Evolutionary conservation across 352 stramenopile species (phyloP).

Genomic region (Globisporangium iwayamae): DNA sequence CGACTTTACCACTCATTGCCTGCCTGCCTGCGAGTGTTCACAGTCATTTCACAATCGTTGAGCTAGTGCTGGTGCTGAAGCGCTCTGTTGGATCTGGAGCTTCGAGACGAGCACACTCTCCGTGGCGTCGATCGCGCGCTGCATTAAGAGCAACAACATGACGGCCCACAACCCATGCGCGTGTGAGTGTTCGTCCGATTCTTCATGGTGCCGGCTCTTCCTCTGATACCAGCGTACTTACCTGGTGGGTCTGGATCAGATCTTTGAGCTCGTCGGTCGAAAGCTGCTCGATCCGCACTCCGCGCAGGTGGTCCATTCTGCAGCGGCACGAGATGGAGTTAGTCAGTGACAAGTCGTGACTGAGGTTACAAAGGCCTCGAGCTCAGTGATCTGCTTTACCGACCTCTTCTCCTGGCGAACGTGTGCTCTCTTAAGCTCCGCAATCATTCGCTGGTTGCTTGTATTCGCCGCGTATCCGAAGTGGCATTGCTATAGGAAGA

Average conservation of each 20-base stretch:
- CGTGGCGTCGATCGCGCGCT: constrained; percentile 50
- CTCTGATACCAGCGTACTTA: constrained; percentile 6
- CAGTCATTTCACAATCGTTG: neutral
- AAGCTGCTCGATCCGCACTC: constrained; percentile 31
- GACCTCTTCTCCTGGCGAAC: constrained; percentile 22
- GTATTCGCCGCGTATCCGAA: constrained; percentile 20
- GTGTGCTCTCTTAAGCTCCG: constrained; percentile 9
- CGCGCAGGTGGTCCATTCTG: constrained; percentile 45
- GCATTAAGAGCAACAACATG: neutral
- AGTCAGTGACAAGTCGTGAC: too few species aligned
- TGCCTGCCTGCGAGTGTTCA: neutral
- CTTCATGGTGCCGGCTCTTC: too few species aligned
- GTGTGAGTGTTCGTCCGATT: too few species aligned
- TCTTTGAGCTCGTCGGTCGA: constrained; percentile 40
- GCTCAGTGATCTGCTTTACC: neutral
- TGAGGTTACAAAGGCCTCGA: neutral
- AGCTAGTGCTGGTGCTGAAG: neutral
- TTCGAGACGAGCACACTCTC: constrained; percentile 55
- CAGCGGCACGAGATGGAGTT: neutral
- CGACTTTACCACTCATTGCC: neutral
- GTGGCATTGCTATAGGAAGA: constrained; percentile 22
- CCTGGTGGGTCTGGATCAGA: constrained; percentile 60
- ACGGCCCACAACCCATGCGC: too few species aligned
- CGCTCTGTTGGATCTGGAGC: constrained; percentile 28
- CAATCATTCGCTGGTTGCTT: constrained; percentile 14